Evolutionary conservation across 176 grass and related monocot species (phyloP).

Genomic region (Eragrostis nindensis): DNA sequence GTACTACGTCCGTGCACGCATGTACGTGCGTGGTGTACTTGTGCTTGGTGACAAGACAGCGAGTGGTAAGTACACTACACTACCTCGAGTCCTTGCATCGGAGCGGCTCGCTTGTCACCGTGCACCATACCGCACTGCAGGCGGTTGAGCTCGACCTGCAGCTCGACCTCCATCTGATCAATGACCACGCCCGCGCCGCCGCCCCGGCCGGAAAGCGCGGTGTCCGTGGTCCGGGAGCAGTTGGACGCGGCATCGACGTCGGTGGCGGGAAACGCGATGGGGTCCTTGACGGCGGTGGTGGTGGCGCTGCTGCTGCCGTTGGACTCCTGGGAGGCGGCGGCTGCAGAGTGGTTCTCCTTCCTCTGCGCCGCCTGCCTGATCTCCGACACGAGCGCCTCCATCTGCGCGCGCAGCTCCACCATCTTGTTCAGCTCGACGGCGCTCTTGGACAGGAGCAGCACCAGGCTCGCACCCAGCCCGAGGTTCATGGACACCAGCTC

Average conservation of each 20-base stretch:
- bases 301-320: conserved; percentile 14
- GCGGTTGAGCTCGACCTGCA: conserved; percentile 59
- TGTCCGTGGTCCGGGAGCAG: conserved; percentile 33
- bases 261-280: conserved; percentile 36
- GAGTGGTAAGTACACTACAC: not conserved
- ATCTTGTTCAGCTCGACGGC: conserved; percentile 88
- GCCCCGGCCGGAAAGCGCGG: conserved; percentile 9
- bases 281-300: conserved; percentile 45
- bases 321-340: conserved; percentile 49
- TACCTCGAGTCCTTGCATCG: conserved; percentile 49
- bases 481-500: conserved; percentile 70
- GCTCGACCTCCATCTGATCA: conserved; percentile 76
- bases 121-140: conserved; percentile 37
- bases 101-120: conserved; percentile 13
- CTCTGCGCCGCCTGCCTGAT: conserved; percentile 50
- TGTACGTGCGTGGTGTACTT: not conserved
- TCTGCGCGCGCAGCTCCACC: conserved; percentile 73
- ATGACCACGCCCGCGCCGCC: conserved; percentile 33
- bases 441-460: conserved; percentile 77
- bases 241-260: conserved; percentile 47
- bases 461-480: conserved; percentile 71
- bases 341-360: not conserved
- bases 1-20: not conserved
- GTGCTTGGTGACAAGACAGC: not conserved
- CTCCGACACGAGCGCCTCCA: conserved; percentile 74